Evolutionary conservation across 768 basidiomycete genomes (phyloP).

Genomic region (Rhizopogon rudus): DNA sequence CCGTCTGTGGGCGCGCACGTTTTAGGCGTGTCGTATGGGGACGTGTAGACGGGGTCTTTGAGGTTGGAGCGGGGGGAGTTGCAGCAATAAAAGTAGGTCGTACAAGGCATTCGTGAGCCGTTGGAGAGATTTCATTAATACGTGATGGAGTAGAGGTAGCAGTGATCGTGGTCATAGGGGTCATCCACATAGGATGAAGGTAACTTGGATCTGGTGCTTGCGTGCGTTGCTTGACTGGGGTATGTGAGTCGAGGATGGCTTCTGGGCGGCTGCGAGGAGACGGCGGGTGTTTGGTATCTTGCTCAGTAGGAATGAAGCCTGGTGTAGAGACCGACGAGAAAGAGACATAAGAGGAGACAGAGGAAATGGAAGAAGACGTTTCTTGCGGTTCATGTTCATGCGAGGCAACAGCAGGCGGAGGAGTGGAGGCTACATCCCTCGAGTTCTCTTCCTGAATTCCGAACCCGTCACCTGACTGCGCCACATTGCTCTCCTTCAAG

Average conservation of each 20-base stretch:
- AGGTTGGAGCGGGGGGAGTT: not conserved
- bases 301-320: not conserved
- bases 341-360: slow-evolving; percentile 1
- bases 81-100: not conserved
- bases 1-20: slow-evolving; percentile 21
- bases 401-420: not conserved
- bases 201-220: not conserved
- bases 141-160: not conserved
- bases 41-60: not conserved
- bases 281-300: not conserved
- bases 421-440: not conserved
- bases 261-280: too few species aligned
- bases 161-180: slow-evolving; percentile 21
- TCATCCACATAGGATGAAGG: slow-evolving; percentile 25
- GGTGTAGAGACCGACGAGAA: not conserved
- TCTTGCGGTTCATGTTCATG: not conserved
- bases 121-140: not conserved
- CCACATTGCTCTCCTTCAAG: not conserved
- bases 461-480: not conserved
- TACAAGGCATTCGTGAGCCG: not conserved
- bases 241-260: not conserved
- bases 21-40: not conserved
- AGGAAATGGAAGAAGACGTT: not conserved
- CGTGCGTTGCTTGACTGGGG: not conserved
- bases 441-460: not conserved